Evolutionary conservation across 140 eudicot species (phyloP).

Genomic region (Bidens hawaiensis): DNA sequence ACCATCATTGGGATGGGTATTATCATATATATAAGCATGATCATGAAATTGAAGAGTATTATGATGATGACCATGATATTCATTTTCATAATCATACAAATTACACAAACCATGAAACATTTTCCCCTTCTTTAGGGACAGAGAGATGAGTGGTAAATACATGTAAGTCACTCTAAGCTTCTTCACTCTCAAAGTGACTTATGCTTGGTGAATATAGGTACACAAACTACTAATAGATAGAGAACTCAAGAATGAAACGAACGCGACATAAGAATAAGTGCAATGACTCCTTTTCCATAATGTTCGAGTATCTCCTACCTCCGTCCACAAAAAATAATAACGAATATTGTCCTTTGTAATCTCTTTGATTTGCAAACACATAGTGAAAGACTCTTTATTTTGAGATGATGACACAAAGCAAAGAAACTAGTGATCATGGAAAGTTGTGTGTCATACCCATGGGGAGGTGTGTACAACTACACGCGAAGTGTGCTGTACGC

Average conservation of each 20-base stretch:
- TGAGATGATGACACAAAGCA: constrained; percentile 14
- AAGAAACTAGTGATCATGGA: not conserved
- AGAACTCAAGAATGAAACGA: constrained; percentile 6
- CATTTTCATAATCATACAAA: constrained; percentile 6
- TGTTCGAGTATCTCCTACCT: constrained; percentile 8
- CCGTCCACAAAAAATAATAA: not conserved
- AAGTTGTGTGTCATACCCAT: constrained; percentile 18
- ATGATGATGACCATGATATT: constrained; percentile 4
- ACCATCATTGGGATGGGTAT: not conserved
- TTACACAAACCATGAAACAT: constrained; percentile 13
- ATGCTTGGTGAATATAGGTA: constrained; percentile 3
- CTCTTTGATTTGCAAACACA: not conserved
- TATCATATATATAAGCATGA: not conserved
- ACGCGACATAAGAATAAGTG: constrained; percentile 6
- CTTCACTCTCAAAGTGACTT: not conserved
- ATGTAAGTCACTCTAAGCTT: not conserved
- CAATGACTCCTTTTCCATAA: not conserved
- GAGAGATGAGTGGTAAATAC: not conserved
- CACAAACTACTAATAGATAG: not conserved
- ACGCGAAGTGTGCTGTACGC: constrained; percentile 21
- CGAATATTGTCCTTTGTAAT: constrained; percentile 3
- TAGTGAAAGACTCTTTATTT: not conserved
- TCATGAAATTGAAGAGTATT: not conserved
- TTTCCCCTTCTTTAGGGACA: not conserved
- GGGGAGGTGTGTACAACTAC: constrained; percentile 24